Evolutionary conservation across 768 basidiomycete species (phyloP), one percentile per base, ranked within the genome.

Genomic region (Russula lepida): DNA sequence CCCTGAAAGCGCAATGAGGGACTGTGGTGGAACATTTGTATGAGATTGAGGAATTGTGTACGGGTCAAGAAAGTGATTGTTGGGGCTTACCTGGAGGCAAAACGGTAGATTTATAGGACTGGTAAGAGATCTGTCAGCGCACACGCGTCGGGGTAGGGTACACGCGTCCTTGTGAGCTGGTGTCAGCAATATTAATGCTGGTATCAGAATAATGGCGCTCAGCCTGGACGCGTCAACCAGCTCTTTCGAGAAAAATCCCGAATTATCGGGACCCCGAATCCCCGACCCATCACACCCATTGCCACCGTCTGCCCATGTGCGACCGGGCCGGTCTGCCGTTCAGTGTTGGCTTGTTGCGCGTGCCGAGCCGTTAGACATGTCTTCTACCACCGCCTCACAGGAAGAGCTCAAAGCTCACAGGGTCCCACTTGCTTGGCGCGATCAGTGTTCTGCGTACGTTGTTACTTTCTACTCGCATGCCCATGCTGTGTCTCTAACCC

Each of bases 361-460:
- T n/a, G 21, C 41, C 2, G n/a, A 43, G 41, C 12, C 35, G 15
- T 28, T 9, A 19, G 17, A 90, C 88, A 75, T 86, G 61, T 83
- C 86, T 51, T 77, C 86, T 63, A 84, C 84, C 46, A 86, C 86
- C 39, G 92, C 93, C 55, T 92, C 92, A 27, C 90, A 92, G 71
- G 76, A 79, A 62, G 88, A 93, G 70, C 81, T 93, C 73, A 90
- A 91, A 74, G 78, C 79, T 6, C 76, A 86, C 64, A 78, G 75
- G 62, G 82, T 94, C 28, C 93, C 93, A 17, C 63, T 95, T 15
- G 86, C 79, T 8, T 95, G 90, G 88, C 81, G 93, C 71, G 93
- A 97, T 74, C 81, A 84, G 65, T 95, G 93, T 71, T 97, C 93
- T 63, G 84, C 91, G 92, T 95, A 72, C 69, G 93, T 81, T 28